Percentiles rank a stretch among this genome's conserved stretches.
Evolutionary conservation across 345 rosid species (phyloP).

Genomic region (Gossypium arboreum): DNA sequence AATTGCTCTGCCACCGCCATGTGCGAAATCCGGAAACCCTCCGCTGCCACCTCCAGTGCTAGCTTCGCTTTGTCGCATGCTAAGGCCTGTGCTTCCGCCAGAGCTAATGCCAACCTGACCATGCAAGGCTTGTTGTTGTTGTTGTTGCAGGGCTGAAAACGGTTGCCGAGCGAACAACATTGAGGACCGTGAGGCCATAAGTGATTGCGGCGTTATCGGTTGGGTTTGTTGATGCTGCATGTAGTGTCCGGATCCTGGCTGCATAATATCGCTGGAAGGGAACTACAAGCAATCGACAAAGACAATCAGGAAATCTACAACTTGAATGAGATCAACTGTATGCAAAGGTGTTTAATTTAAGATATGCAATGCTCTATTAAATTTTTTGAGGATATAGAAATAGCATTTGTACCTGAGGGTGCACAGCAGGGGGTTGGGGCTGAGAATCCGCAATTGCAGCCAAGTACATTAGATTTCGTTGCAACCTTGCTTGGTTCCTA

Average conservation of each 20-base stretch:
- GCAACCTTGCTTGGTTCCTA: conserved; percentile 96
- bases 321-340: too few relatives aligned
- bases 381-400: background rate
- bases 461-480: conserved; percentile 90
- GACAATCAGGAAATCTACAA: conserved; percentile 3
- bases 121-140: conserved; percentile 77
- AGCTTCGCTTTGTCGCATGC: conserved; percentile 56
- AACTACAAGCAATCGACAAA: conserved; percentile 38
- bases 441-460: conserved; percentile 99
- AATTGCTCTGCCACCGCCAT: conserved; percentile 37
- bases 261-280: conserved; percentile 63
- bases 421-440: conserved; percentile 80
- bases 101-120: conserved; percentile 90
- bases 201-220: conserved; percentile 80
- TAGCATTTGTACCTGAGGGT: conserved; percentile 57
- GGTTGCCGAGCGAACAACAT: conserved; percentile 82
- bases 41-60: conserved; percentile 63
- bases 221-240: conserved; percentile 88
- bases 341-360: too few relatives aligned
- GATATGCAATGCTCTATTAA: too few relatives aligned
- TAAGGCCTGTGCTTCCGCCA: conserved; percentile 52
- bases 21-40: conserved; percentile 66
- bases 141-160: conserved; percentile 63
- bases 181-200: conserved; percentile 86
- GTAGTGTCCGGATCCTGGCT: conserved; percentile 66